Evolutionary conservation across 768 basidiomycete genomes (phyloP), one percentile per base, ranked within the genome.

Genomic region (Calvatia gigantea): DNA sequence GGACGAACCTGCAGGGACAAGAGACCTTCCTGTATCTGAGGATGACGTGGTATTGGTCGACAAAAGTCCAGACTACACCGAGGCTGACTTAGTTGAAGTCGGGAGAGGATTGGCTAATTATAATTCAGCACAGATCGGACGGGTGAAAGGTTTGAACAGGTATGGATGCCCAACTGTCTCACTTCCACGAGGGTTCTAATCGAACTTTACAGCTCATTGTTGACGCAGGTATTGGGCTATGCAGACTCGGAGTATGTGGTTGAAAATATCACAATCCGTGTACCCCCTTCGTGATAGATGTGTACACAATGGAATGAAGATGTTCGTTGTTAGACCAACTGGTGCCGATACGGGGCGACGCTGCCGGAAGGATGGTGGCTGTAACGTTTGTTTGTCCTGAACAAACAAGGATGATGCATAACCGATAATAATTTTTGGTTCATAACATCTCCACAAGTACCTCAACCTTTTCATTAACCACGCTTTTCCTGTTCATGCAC

Each of bases 211-310:
- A 98, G 96, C 61, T 86, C 91, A 1, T 80, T 89, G 49, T 84
- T 99, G 35, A 75, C 87, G 7, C 82, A 85, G 57, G 64, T 94
- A 5, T 70, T 99, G 45, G 96, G 94, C 2, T 98, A 99, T 69
- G 91, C 90, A 12, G 97, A 99, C 66, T 90, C 92, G 25, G 97
- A 98, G 68, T 91, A 98, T 72, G 94, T 98, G 45, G 95, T 96
- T 5, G 97, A 98, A 66, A 92, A 94, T 64, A 86, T 97, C 63
- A 93, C 91, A 2, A 88, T 96, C 50, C 79, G 87, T 51, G 67
- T 83, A 38, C 75, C 79, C 9, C 80, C 83, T 52, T 55, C 33
- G 19, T 56, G 46, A 57, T 57, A 57, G 19, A 44, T 46, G 37
- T 52, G 50, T 43, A 52, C 38, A 39, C 25, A 43, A 31, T 53